Evolutionary conservation across 176 grass and related monocot species (phyloP), one percentile per base, ranked within the genome.

Genomic region (Carex kokanica): DNA sequence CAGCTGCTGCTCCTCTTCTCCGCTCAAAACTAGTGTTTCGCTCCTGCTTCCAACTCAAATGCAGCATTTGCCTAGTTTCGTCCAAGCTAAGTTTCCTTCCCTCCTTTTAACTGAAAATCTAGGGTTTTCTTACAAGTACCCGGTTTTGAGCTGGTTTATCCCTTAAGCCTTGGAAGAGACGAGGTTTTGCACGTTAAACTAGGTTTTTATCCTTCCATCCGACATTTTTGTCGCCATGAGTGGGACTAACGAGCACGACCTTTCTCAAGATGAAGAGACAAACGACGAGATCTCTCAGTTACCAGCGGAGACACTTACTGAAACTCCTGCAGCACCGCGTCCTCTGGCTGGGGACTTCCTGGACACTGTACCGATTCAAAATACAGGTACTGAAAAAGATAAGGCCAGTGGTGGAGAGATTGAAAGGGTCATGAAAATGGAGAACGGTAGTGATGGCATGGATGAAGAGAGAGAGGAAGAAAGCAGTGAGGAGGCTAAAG

Each of bases 401-500:
- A 84, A 74, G 49, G 31, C n/a, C 72, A 89, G 88, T 89, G 92
- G 55, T 8, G 67, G 8, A 56, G 55, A 58, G 36, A 51, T 41
- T 41, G 60, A 49, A 60, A 74, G 83, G 29, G 12, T 17, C 47
- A 23, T 29, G 18, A 56, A 67, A 18, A 51, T 24, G 27, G 71
- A 87, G 71, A 55, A 57, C 63, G 80, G 27, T 74, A 87, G 84
- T 40, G 60, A 86, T 87, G 84, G 64, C 15, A 81, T 85, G n/a
- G 87, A 77, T 59, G 87, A 83, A 60, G 89, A 88, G 0, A 70
- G 80, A 31, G 85, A 92, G 0, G 84, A 79, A 9, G 83, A 92
- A 16, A 83, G 34, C 5, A 82, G 73, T 6, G 75, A 51, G 0
- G 81, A 87, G 0, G 83, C 43, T 0, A 90, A 78, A 0, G 90